These are phyloP conservation scores for Bertia moriformis DNA, from an alignment of 2,329 filamentous ascomycete genomes.

Conservation along the genomic window DNA sequence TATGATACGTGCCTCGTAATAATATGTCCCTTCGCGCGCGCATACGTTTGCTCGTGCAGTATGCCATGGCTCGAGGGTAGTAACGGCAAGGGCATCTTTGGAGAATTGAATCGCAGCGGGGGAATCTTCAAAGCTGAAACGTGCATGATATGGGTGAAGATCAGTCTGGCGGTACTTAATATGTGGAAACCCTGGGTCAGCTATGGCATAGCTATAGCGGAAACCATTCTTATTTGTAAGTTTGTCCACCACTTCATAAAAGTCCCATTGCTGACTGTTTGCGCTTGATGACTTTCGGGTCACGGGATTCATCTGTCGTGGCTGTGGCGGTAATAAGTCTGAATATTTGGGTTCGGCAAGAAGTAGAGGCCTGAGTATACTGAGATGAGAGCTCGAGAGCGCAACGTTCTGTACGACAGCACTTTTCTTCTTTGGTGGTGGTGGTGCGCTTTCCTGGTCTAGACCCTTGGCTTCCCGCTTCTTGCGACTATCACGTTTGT, in stretches of 20 bases:
- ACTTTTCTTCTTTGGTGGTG: conserved; percentile 13
- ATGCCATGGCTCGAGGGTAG: neutral
- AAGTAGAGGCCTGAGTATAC: conserved; percentile 20
- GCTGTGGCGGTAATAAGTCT: conserved; percentile 18
- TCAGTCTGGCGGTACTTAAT: conserved; percentile 1
- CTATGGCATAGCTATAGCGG: conserved; percentile 1
- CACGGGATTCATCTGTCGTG: conserved; percentile 21
- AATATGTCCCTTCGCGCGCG: neutral
- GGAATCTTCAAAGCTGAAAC: conserved; percentile 1
- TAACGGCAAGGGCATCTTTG: neutral
- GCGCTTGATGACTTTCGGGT: conserved; percentile 17
- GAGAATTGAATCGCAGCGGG: neutral
- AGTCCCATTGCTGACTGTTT: conserved; percentile 19
- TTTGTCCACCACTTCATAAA: conserved; percentile 25
- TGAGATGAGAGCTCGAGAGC: conserved; percentile 6
- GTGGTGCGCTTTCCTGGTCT: conserved; percentile 16
- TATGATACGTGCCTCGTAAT: neutral
- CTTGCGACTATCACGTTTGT: conserved; percentile 24
- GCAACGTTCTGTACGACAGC: conserved; percentile 8
- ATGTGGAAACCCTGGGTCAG: neutral
- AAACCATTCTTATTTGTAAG: neutral
- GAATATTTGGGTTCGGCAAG: conserved; percentile 20
- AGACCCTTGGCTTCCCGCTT: conserved; percentile 24
- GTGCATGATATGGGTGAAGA: neutral
- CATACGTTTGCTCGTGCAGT: neutral